Evolutionary conservation across 768 basidiomycete genomes (phyloP).

Genomic region (Hericium rajendrae): DNA sequence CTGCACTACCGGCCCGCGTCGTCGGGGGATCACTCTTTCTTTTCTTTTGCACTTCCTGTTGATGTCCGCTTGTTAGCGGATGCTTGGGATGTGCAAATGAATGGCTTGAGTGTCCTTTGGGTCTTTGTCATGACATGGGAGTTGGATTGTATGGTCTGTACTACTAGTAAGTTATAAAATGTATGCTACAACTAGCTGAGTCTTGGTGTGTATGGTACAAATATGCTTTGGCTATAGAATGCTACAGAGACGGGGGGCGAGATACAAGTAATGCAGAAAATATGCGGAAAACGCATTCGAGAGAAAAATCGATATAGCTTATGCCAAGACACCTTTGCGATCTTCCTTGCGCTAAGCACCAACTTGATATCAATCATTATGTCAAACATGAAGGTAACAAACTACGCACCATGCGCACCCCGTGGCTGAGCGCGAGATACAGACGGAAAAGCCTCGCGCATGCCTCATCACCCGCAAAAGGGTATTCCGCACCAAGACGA

Average conservation of each 20-base stretch:
- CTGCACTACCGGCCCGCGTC: conserved; percentile 15
- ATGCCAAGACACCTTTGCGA: conserved; percentile 15
- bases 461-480: conserved; percentile 22
- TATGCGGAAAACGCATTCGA: no score
- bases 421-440: conserved; percentile 21
- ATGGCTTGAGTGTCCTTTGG: neutral
- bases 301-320: neutral
- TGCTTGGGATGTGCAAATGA: conserved; percentile 7
- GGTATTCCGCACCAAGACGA: conserved; percentile 22
- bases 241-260: no score
- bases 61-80: neutral
- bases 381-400: no score
- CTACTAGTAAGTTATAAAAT: no score
- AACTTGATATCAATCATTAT: neutral
- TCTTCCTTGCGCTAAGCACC: conserved; percentile 20
- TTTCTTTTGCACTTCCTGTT: conserved; percentile 9
- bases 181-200: no score
- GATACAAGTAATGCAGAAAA: no score
- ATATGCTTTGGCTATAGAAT: no score
- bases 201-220: no score
- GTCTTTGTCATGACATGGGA: neutral
- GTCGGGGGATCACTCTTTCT: conserved; percentile 11
- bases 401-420: conserved; percentile 15
- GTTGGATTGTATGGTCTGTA: neutral
- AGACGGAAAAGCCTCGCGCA: conserved; percentile 22